Evolutionary conservation across 2,329 filamentous ascomycete species (phyloP).

Genomic region (Botryosphaeria agaves): DNA sequence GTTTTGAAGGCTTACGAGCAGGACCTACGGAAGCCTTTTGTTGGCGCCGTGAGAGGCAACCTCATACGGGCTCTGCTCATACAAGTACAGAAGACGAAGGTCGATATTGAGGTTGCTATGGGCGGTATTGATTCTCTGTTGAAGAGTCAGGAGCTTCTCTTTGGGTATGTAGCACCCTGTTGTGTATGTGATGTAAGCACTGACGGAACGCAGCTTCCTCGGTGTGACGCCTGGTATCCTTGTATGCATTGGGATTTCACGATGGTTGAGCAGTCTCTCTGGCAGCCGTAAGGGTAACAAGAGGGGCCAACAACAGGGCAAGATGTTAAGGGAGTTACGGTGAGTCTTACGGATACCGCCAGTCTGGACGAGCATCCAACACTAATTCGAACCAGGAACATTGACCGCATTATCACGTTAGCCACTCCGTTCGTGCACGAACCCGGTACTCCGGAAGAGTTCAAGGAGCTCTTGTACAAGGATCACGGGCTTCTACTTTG

Average conservation of each 20-base stretch:
- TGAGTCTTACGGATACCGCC: constrained; percentile 11
- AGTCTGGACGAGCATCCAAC: not conserved
- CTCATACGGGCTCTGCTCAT: constrained; percentile 81
- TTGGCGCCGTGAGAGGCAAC: constrained; percentile 70
- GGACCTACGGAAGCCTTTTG: constrained; percentile 66
- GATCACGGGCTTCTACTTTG: constrained; percentile 82
- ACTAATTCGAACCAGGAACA: constrained; percentile 35
- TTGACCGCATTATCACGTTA: constrained; percentile 47
- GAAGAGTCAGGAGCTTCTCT: constrained; percentile 92
- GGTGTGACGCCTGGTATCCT: constrained; percentile 86
- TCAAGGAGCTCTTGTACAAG: constrained; percentile 77
- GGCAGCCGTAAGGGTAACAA: constrained; percentile 53
- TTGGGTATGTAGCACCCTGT: constrained; percentile 35
- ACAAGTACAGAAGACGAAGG: constrained; percentile 97
- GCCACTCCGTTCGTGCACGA: constrained; percentile 48
- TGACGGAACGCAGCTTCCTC: constrained; percentile 47
- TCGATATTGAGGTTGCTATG: constrained; percentile 91
- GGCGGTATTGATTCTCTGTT: constrained; percentile 87
- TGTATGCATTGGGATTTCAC: constrained; percentile 56
- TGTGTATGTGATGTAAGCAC: not conserved
- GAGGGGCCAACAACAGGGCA: constrained; percentile 46
- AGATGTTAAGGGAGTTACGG: constrained; percentile 62
- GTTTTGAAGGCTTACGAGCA: constrained; percentile 83
- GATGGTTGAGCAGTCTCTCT: constrained; percentile 54
- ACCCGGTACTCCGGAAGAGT: too few relatives aligned